Evolutionary conservation across 345 rosid species (phyloP).

Genomic region (Eucalyptus decipiens): DNA sequence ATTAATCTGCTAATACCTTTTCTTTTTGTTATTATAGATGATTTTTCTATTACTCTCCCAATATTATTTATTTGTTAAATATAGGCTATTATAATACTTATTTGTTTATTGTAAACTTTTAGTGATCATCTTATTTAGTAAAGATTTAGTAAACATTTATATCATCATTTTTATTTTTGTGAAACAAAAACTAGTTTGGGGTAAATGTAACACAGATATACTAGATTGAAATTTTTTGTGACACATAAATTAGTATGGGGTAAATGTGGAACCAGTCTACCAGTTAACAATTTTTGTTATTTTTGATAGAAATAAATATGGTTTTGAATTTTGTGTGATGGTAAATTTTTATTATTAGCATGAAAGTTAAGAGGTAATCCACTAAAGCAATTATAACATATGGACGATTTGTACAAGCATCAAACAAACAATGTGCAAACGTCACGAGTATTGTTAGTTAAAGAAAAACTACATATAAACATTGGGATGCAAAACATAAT

Average conservation of each 20-base stretch:
- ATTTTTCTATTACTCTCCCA: not conserved
- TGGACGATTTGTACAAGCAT: not conserved
- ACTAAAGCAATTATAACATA: not conserved
- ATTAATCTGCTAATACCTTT: not conserved
- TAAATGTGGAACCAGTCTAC: not conserved
- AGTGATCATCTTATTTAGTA: not conserved
- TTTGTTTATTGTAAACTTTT: not conserved
- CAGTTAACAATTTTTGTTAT: not conserved
- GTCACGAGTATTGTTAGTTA: not conserved
- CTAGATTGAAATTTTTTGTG: not conserved
- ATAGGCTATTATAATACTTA: not conserved
- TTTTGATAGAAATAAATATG: not conserved
- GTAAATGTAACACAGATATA: not conserved
- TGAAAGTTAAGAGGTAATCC: not conserved
- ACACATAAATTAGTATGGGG: not conserved
- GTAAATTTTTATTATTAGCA: not conserved
- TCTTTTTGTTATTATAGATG: not conserved
- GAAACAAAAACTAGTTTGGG: not conserved
- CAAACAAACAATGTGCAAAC: not conserved
- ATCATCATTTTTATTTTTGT: not conserved
- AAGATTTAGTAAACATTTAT: not conserved
- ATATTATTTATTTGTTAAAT: no score
- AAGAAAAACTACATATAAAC: not conserved
- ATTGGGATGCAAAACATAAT: not conserved
- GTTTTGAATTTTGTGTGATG: not conserved